phyloP scores from a whole-genome alignment of 345 rosid genomes.

The Turnera subulata region DNA sequence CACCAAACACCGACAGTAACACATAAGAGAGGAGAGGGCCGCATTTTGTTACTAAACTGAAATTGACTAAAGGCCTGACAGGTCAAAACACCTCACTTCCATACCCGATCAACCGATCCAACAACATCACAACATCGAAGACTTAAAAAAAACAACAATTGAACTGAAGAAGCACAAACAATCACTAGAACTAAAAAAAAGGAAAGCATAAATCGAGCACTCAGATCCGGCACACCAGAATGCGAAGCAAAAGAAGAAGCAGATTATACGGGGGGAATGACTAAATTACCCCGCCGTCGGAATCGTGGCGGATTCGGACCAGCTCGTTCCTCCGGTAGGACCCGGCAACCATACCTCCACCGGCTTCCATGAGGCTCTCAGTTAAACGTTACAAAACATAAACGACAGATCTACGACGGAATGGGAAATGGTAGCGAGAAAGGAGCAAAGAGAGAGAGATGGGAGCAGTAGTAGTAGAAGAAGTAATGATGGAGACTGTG shows the following conservation, averaged over 20 bases:
- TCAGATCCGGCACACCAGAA: too few species aligned
- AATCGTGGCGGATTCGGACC: conserved; percentile 96
- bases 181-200: conserved; percentile 1
- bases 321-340: conserved; percentile 97
- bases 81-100: neutral
- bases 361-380: conserved; percentile 65
- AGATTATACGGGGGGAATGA: too few species aligned
- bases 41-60: too few species aligned
- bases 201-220: too few species aligned
- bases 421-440: neutral
- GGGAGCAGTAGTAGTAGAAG: too few species aligned
- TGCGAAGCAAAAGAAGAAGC: too few species aligned
- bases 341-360: conserved; percentile 94
- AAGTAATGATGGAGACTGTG: conserved; percentile 8
- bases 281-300: conserved; percentile 80
- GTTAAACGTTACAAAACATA: neutral
- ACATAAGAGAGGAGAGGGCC: neutral
- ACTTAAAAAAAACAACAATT: too few species aligned
- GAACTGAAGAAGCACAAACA: neutral
- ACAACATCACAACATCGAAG: too few species aligned
- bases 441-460: too few species aligned
- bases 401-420: conserved; percentile 10
- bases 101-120: neutral
- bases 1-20: conserved; percentile 2
- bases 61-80: too few species aligned